Conservation (phyloP, 768 basidiomycete genomes). For the Phanerochaete carnosa region DNA sequence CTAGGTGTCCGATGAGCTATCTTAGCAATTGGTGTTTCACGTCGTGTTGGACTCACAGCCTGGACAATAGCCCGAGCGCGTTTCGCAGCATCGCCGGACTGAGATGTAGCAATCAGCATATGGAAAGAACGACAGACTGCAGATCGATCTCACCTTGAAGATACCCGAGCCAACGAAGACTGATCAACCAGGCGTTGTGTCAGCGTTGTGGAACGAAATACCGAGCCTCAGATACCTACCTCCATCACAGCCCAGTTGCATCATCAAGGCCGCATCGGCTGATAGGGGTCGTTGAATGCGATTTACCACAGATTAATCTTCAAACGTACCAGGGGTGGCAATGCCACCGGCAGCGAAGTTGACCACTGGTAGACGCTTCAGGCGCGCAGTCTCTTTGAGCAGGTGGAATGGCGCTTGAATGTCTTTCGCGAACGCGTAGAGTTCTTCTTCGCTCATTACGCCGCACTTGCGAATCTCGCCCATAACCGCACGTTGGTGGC, state of each 20-base stretch:
- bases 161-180: slow-evolving; percentile 99
- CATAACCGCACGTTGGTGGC: slow-evolving; percentile 83
- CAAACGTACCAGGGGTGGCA: slow-evolving; percentile 73
- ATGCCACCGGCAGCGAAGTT: slow-evolving; percentile 96
- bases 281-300: slow-evolving; percentile 13
- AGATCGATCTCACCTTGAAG: slow-evolving; percentile 67
- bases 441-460: slow-evolving; percentile 91
- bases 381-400: slow-evolving; percentile 90
- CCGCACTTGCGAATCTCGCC: slow-evolving; percentile 82
- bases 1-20: slow-evolving; percentile 28
- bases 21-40: neutral
- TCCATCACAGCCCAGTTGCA: slow-evolving; percentile 97
- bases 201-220: slow-evolving; percentile 5
- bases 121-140: neutral
- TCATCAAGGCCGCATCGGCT: slow-evolving; percentile 98
- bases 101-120: slow-evolving; percentile 9
- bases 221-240: slow-evolving; percentile 44
- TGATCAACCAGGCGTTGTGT: slow-evolving; percentile 26
- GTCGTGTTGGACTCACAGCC: slow-evolving; percentile 50
- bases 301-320: neutral
- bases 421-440: slow-evolving; percentile 91
- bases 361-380: slow-evolving; percentile 92
- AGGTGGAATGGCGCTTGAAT: slow-evolving; percentile 93
- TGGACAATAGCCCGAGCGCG: slow-evolving; percentile 95
- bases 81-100: slow-evolving; percentile 93